phyloP scores from a whole-genome alignment of 2,329 filamentous ascomycete species.

The Neurospora sp. region DNA sequence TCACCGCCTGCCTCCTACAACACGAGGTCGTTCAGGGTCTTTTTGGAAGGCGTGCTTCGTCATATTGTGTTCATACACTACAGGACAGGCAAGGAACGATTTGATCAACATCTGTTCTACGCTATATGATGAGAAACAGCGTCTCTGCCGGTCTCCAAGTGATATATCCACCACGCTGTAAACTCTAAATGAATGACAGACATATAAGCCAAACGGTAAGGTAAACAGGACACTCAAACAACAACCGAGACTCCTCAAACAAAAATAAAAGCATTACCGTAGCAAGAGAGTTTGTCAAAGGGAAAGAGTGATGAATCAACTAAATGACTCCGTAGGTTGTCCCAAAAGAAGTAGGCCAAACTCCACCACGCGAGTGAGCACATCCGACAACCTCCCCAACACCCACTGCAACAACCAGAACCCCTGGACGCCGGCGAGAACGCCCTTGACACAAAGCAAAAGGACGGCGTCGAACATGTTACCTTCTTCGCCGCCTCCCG shows the following conservation, averaged over 20 bases:
- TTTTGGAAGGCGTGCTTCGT: neutral
- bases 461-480: constrained; percentile 12
- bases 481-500: neutral
- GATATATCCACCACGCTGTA: neutral
- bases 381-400: constrained; percentile 13
- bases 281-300: neutral
- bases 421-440: constrained; percentile 16
- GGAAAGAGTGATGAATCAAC: neutral
- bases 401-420: constrained; percentile 15
- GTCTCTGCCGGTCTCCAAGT: neutral
- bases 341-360: constrained; percentile 11
- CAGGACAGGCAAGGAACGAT: neutral
- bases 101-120: neutral
- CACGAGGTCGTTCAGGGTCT: neutral
- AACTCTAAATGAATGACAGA: neutral
- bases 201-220: neutral
- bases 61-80: neutral
- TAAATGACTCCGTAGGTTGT: neutral
- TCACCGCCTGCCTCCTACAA: neutral
- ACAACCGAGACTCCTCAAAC: neutral
- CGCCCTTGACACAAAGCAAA: constrained; percentile 12
- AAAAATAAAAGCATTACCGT: neutral
- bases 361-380: constrained; percentile 13
- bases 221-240: neutral
- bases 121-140: neutral